Conservation (phyloP, 1,139 yeast genomes). For the Meyerozyma carpophila region DNA sequence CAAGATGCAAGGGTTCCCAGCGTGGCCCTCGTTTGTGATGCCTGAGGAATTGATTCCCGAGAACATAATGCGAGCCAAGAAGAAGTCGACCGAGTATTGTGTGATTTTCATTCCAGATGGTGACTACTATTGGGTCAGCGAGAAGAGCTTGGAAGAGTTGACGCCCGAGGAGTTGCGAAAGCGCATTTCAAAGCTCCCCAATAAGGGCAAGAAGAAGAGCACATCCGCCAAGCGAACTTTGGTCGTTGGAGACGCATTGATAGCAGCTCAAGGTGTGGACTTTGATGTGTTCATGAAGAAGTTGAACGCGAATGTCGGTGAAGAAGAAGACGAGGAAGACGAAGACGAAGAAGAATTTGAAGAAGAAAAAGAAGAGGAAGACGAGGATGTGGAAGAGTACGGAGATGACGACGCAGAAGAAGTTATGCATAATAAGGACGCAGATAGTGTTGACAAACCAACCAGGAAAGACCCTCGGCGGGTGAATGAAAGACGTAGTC, state of each 20-base stretch:
- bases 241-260: constrained; percentile 35
- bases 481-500: neutral
- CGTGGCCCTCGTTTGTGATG: constrained; percentile 48
- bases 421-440: constrained; percentile 7
- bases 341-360: constrained; percentile 26
- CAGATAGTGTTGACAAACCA: constrained; percentile 8
- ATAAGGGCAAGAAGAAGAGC: constrained; percentile 12
- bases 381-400: constrained; percentile 9
- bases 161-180: constrained; percentile 24
- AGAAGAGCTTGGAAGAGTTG: constrained; percentile 31
- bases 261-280: constrained; percentile 32
- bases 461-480: constrained; percentile 6
- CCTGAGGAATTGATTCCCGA: constrained; percentile 36
- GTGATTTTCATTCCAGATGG: constrained; percentile 48
- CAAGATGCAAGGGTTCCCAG: constrained; percentile 45
- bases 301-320: constrained; percentile 19
- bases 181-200: constrained; percentile 27
- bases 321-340: constrained; percentile 21
- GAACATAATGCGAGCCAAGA: constrained; percentile 32
- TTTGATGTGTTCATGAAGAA: constrained; percentile 36
- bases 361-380: constrained; percentile 16
- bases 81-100: constrained; percentile 35
- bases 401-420: constrained; percentile 9
- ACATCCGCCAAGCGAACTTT: constrained; percentile 13
- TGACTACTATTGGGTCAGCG: constrained; percentile 43